Evolutionary conservation across 73 alveolate genomes (phyloP), one percentile per base, ranked within the genome.

Genomic region (Symbiodinium natans): DNA sequence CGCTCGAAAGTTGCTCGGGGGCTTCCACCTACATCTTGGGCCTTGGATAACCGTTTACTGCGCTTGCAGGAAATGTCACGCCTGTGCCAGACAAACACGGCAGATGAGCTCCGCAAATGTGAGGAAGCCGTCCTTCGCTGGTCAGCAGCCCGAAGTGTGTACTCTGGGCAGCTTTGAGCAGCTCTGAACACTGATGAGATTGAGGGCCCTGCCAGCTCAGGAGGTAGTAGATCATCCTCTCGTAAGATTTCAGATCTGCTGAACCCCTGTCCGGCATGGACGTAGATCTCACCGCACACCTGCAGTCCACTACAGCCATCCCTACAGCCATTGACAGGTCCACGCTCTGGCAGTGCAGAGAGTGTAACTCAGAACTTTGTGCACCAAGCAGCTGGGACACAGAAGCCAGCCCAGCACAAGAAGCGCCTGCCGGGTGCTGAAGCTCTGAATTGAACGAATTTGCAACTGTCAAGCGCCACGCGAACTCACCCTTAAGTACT

Each of bases 41-140:
- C n/a, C n/a, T n/a, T n/a, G n/a, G n/a, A n/a, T n/a, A n/a, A n/a
- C n/a, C n/a, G n/a, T n/a, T n/a, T n/a, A n/a, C n/a, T n/a, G n/a
- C n/a, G n/a, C n/a, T n/a, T n/a, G n/a, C n/a, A n/a, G n/a, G n/a
- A n/a, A n/a, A n/a, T n/a, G n/a, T n/a, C n/a, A n/a, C 80, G 77
- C 97, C 80, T 90, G 97, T 2, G 89, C 97, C 56, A 90, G 39
- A 36, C 97, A 90, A 13, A 90, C 88, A 41, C 97, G 97, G 89
- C 97, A 90, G 40, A 90, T 73, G 42, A 90, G 83, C 97, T 90
- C 97, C 5, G 82, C 46, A 43, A 90, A 73, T 48, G 77, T 71
- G 75, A 42, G 48, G 88, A 90, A 90, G 25, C 77, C 43, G 21
- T 36, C 48, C 86, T 75, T 75, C 46, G 46, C 27, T 52, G 71